Evolutionary conservation across 2,329 filamentous ascomycete genomes (phyloP).

Genomic region (Bipolaris gigantea): DNA sequence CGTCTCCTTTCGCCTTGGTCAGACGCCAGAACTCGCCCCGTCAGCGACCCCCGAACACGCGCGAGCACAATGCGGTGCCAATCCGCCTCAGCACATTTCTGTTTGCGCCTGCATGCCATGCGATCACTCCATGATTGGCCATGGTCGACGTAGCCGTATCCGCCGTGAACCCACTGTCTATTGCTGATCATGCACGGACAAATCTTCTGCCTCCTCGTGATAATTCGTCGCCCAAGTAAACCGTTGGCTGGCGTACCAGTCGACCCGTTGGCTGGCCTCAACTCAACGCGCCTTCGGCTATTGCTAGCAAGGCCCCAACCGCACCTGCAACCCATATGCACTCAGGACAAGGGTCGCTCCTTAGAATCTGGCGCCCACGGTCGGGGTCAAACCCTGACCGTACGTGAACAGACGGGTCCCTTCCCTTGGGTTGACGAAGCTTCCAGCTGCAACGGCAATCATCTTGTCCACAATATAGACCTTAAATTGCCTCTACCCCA

Average conservation of each 20-base stretch:
- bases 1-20: background rate
- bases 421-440: background rate
- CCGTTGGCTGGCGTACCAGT: conserved; percentile 1
- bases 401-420: background rate
- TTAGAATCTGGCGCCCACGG: background rate
- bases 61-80: background rate
- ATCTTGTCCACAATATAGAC: background rate
- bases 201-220: conserved; percentile 1
- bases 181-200: conserved; percentile 4
- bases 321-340: background rate
- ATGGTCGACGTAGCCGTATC: background rate
- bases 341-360: background rate
- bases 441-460: background rate
- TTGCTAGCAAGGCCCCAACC: background rate
- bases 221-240: background rate
- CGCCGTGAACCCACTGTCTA: background rate
- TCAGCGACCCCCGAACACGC: background rate
- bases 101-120: background rate
- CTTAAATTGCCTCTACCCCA: background rate
- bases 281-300: background rate
- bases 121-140: background rate
- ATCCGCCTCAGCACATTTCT: background rate
- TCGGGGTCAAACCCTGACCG: background rate
- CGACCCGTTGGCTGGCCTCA: background rate
- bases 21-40: background rate